phyloP scores from a whole-genome alignment of 169 alveolate species.

The Plasmodium malariae region DNA sequence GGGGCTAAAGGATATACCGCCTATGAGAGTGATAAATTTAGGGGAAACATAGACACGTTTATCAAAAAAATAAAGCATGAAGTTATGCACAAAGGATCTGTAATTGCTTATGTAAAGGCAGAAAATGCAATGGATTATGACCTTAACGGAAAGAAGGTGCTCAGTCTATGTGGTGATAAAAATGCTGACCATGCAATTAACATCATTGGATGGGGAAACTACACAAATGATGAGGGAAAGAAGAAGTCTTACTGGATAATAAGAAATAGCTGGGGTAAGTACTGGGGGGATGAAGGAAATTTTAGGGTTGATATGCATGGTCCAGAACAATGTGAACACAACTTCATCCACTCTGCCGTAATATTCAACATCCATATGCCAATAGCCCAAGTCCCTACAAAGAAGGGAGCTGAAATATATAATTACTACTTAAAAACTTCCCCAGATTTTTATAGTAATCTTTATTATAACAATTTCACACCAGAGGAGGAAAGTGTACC shows the following conservation, averaged over 20 bases:
- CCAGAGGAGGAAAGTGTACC: not conserved
- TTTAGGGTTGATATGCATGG: conserved; percentile 57
- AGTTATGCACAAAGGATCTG: conserved; percentile 68
- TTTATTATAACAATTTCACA: not conserved
- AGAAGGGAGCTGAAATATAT: not conserved
- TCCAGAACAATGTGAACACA: conserved; percentile 6
- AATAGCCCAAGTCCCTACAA: not conserved
- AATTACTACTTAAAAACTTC: conserved; percentile 13
- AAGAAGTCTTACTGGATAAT: conserved; percentile 41
- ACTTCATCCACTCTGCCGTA: conserved; percentile 29
- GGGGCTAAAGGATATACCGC: not conserved
- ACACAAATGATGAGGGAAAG: conserved; percentile 11
- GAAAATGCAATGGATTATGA: conserved; percentile 31
- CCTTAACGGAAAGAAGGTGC: conserved; percentile 63
- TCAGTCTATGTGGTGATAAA: conserved; percentile 23
- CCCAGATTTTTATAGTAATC: conserved; percentile 31
- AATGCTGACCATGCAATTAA: conserved; percentile 49
- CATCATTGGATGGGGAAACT: conserved; percentile 66
- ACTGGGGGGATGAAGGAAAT: conserved; percentile 50
- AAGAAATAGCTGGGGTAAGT: conserved; percentile 45
- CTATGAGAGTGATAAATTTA: conserved; percentile 1
- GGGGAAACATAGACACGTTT: conserved; percentile 15
- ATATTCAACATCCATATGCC: conserved; percentile 13
- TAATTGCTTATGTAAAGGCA: conserved; percentile 54
- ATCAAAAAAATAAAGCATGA: conserved; percentile 36